Conservation (phyloP, 2,329 filamentous ascomycete genomes). For the Claviceps humidiphila region DNA sequence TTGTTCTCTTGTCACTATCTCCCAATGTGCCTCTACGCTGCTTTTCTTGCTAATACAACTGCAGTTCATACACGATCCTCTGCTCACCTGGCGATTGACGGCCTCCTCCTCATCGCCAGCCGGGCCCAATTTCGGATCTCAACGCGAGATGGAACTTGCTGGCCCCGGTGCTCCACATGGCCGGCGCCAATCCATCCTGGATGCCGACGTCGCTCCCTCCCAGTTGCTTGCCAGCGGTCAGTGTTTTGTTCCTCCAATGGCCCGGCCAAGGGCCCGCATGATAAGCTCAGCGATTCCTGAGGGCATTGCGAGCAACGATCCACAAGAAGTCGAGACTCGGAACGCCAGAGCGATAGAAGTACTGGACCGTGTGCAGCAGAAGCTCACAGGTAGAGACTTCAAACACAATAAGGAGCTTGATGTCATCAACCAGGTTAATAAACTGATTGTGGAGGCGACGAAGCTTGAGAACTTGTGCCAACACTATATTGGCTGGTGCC, state of each 20-base stretch:
- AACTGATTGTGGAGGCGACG: slow-evolving; percentile 86
- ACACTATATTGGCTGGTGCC: slow-evolving; percentile 98
- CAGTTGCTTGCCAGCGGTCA: slow-evolving; percentile 38
- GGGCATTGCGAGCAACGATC: slow-evolving; percentile 23
- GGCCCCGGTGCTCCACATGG: slow-evolving; percentile 36
- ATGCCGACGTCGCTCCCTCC: slow-evolving; percentile 45
- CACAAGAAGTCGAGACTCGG: slow-evolving; percentile 59
- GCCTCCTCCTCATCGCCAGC: slow-evolving; percentile 47
- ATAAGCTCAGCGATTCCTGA: slow-evolving; percentile 39
- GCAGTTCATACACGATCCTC: slow-evolving; percentile 97
- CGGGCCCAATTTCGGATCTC: slow-evolving; percentile 53
- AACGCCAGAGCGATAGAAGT: slow-evolving; percentile 91
- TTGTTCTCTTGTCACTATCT: not conserved
- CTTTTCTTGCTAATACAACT: not conserved
- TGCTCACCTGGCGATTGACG: slow-evolving; percentile 89
- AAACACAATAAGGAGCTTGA: slow-evolving; percentile 73
- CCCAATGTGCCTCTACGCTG: not conserved
- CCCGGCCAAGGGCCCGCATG: slow-evolving; percentile 42
- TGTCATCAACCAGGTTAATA: slow-evolving; percentile 81
- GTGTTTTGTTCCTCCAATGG: slow-evolving; percentile 32
- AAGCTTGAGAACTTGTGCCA: slow-evolving; percentile 96
- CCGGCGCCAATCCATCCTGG: slow-evolving; percentile 57
- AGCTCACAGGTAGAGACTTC: slow-evolving; percentile 89
- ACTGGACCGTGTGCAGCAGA: slow-evolving; percentile 82
- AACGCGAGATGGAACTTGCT: slow-evolving; percentile 40